Evolutionary conservation across 805 yeast species (phyloP).

Genomic region (Candida coquimbonensis): DNA sequence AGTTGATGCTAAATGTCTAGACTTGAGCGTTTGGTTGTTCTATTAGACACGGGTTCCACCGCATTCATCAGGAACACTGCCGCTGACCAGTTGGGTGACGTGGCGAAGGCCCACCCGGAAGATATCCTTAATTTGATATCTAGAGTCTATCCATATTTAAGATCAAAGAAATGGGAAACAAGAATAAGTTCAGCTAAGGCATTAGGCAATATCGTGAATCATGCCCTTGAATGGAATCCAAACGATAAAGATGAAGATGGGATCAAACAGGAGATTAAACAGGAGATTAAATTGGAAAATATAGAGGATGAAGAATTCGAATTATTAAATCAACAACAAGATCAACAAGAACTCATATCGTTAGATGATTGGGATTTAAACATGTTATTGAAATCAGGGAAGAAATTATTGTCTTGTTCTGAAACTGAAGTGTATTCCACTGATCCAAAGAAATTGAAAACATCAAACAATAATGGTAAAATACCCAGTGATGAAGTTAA

Average conservation of each 20-base stretch:
- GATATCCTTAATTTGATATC: constrained; percentile 78
- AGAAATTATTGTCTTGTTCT: constrained; percentile 33
- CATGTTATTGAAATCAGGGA: constrained; percentile 43
- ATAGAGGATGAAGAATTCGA: constrained; percentile 18
- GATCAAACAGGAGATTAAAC: constrained; percentile 13
- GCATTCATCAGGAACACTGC: constrained; percentile 92
- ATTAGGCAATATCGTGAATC: constrained; percentile 83
- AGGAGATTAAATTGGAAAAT: constrained; percentile 8
- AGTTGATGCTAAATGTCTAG: constrained; percentile 26
- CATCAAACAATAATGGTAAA: constrained; percentile 30
- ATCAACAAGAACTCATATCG: constrained; percentile 30
- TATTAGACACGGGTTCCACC: constrained; percentile 90
- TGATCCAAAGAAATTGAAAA: constrained; percentile 33
- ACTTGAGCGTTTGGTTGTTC: constrained; percentile 37
- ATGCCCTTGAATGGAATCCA: constrained; percentile 82
- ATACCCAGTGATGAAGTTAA: constrained; percentile 32
- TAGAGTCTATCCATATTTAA: constrained; percentile 83
- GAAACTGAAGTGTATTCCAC: constrained; percentile 13
- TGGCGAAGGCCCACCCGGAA: constrained; percentile 92
- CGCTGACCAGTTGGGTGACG: constrained; percentile 91
- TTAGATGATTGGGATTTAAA: constrained; percentile 45
- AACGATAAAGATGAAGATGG: constrained; percentile 26
- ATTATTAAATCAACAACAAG: constrained; percentile 9
- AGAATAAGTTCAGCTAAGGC: constrained; percentile 93
- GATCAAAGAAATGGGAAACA: constrained; percentile 89